Evolutionary conservation across 2,329 filamentous ascomycete genomes (phyloP), one percentile per base, ranked within the genome.

Genomic region (Fusarium clavum): DNA sequence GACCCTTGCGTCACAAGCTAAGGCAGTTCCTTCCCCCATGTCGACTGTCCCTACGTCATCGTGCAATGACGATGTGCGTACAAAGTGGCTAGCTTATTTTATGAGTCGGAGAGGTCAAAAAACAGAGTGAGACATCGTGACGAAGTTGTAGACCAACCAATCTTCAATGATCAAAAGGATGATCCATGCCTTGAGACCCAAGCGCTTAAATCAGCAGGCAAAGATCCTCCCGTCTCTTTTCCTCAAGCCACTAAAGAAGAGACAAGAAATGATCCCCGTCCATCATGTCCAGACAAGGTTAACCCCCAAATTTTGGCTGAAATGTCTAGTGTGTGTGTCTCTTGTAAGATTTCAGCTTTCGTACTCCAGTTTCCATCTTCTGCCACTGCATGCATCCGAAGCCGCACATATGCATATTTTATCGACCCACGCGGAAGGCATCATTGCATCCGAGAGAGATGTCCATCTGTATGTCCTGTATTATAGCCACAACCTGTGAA

Each of bases 1-100:
- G 60, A 57, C 55, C 66, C 67, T 70, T 52, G 66, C 47, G 55
- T 67, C 43, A 51, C 44, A 56, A 43, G 54, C 53, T 59, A 70
- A 56, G 44, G 46, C n/a, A 47, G 29, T n/a, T 38, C 32, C 22
- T 47, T 44, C 30, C 40, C 61, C 60, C 54, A 61, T 58, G 47
- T n/a, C 48, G 34, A 43, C 48, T 45, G 32, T 40, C 40, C 41
- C 41, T 44, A 69, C 67, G 67, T 70, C 67, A 70, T 70, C 22
- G 67, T 60, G 58, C 46, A 54, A 55, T 68, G 67, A 68, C 57
- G 57, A 67, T 53, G 57, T 24, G 43, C 34, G 66, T 30, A 34
- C 25, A n/a, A 12, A 61, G 63, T 54, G 62, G 41, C 38, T 49
- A 67, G 53, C 44, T 16, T 20, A 29, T 30, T 45, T 47, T 32